Evolutionary conservation across 129 eudicot species (phyloP).

Genomic region (Sambucus nigra): DNA sequence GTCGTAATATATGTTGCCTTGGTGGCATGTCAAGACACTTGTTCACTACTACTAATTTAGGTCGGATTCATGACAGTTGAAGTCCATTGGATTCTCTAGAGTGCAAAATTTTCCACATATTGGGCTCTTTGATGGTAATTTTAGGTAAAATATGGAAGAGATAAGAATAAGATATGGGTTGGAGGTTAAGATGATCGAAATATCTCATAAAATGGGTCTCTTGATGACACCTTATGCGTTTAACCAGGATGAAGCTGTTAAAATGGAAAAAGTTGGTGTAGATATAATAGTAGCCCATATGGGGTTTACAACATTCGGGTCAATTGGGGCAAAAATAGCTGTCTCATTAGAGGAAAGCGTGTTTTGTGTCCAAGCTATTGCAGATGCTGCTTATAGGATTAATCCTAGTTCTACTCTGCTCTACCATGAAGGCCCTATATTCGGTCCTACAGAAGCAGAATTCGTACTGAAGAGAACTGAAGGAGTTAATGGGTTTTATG

Average conservation of each 20-base stretch:
- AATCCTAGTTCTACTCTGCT: conserved; percentile 67
- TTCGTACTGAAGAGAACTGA: conserved; percentile 72
- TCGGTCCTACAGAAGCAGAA: conserved; percentile 82
- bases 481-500: conserved; percentile 96
- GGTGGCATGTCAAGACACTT: too few relatives aligned
- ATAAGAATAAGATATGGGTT: conserved; percentile 94
- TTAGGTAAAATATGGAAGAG: conserved; percentile 93
- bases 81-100: conserved; percentile 85
- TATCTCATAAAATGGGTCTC: conserved; percentile 88
- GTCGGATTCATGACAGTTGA: too few relatives aligned
- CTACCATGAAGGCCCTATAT: conserved; percentile 99
- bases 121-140: conserved; percentile 95
- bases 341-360: conserved; percentile 80
- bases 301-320: conserved; percentile 96
- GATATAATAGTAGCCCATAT: conserved; percentile 93
- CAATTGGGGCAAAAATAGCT: conserved; percentile 93
- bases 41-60: too few relatives aligned
- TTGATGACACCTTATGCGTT: conserved; percentile 95
- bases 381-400: conserved; percentile 76
- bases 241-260: conserved; percentile 66
- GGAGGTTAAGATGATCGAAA: conserved; percentile 91
- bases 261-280: conserved; percentile 95
- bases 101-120: conserved; percentile 97
- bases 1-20: too few relatives aligned
- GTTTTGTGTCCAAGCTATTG: conserved; percentile 76